Evolutionary conservation across 2,329 filamentous ascomycete species (phyloP).

Genomic region (Aspergillus melleus): DNA sequence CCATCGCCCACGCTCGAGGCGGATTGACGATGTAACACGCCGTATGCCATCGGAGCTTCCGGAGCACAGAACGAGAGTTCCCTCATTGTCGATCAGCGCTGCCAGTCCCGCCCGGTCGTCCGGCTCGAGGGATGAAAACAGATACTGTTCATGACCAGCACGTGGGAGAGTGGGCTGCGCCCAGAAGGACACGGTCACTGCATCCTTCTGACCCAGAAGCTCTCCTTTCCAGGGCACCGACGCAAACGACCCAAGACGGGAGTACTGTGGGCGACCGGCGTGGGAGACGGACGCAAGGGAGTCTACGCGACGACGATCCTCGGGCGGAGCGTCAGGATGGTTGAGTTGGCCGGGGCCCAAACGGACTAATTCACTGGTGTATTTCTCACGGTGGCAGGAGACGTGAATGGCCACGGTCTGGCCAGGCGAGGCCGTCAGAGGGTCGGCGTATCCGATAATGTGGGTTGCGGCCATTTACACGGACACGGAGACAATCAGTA

Average conservation of each 20-base stretch:
- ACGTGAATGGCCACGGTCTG: conserved; percentile 1
- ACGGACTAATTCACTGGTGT: background rate
- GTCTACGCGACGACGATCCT: background rate
- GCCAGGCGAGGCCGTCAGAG: conserved; percentile 3
- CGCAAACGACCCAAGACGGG: background rate
- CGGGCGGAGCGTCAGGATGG: background rate
- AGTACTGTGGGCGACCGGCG: background rate
- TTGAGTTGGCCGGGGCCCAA: background rate
- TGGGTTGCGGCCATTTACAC: conserved; percentile 2
- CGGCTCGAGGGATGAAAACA: background rate
- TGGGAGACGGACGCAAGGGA: background rate
- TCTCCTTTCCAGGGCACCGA: background rate
- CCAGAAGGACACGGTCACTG: background rate
- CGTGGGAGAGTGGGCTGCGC: background rate
- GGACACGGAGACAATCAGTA: background rate
- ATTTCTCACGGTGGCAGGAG: background rate
- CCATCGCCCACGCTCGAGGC: background rate
- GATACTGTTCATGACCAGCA: background rate
- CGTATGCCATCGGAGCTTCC: background rate
- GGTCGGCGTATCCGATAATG: conserved; percentile 9
- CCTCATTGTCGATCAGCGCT: background rate
- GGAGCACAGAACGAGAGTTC: background rate
- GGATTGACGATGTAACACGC: background rate
- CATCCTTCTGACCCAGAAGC: background rate
- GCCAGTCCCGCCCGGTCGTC: background rate